A percentile compares a stretch with the other conserved stretches of the same genome.
Evolutionary conservation across 2,329 filamentous ascomycete genomes (phyloP).

Genomic region (Stenocarpella maydis): DNA sequence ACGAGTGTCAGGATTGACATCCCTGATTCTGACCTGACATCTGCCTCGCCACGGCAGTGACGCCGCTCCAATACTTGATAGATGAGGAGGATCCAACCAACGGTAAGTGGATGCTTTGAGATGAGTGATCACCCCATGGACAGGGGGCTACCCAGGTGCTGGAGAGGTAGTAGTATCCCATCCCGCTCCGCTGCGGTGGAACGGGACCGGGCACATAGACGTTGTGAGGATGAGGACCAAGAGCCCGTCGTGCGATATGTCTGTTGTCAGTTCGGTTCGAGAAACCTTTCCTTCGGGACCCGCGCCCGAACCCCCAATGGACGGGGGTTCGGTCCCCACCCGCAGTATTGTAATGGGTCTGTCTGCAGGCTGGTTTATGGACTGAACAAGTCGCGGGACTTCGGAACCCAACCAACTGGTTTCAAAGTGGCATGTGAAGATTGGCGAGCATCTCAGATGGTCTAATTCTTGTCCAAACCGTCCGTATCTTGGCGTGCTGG

Average conservation of each 20-base stretch:
- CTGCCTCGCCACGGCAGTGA: background rate
- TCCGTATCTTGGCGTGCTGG: constrained; percentile 14
- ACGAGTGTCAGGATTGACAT: constrained; percentile 16
- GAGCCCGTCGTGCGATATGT: background rate
- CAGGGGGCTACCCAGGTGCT: background rate
- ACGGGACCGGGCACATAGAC: background rate
- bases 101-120: constrained; percentile 1
- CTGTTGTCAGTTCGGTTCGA: background rate
- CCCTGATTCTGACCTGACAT: constrained; percentile 1
- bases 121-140: background rate
- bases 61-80: background rate
- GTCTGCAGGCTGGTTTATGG: background rate
- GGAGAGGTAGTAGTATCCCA: background rate
- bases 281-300: background rate
- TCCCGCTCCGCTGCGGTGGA: constrained; percentile 4
- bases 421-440: constrained; percentile 18
- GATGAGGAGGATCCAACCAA: background rate
- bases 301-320: background rate
- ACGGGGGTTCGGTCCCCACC: background rate
- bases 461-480: constrained; percentile 5
- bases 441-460: background rate
- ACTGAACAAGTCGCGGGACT: constrained; percentile 2
- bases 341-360: constrained; percentile 8
- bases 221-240: background rate
- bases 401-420: constrained; percentile 13